These are phyloP conservation scores for Aspergillus sp. DNA, from an alignment of 2,329 filamentous ascomycete genomes.

Conservation along the genomic window DNA sequence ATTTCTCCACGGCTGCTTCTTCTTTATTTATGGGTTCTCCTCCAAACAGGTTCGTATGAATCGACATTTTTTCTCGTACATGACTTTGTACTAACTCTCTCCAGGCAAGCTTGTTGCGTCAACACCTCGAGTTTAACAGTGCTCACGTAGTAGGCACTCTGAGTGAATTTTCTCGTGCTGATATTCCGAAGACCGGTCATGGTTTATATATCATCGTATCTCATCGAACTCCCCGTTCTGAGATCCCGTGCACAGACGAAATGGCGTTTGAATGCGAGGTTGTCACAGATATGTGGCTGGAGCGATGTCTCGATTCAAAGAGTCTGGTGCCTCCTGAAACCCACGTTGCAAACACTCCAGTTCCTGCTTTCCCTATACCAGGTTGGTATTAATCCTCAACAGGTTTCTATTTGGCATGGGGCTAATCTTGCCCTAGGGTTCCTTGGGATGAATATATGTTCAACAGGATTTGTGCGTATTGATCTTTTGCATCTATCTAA, in stretches of 20 bases:
- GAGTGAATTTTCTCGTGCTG: slow-evolving; percentile 26
- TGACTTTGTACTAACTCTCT: neutral
- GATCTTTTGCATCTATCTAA: slow-evolving; percentile 80
- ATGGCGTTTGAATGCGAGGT: slow-evolving; percentile 38
- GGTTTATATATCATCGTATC: slow-evolving; percentile 34
- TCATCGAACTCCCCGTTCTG: slow-evolving; percentile 25
- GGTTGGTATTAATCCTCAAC: slow-evolving; percentile 25
- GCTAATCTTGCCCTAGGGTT: slow-evolving; percentile 46
- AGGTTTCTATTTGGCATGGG: neutral
- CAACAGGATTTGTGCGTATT: slow-evolving; percentile 73
- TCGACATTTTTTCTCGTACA: neutral
- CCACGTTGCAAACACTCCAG: slow-evolving; percentile 69
- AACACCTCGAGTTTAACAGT: slow-evolving; percentile 35
- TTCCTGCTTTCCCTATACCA: slow-evolving; percentile 59
- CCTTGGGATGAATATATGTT: slow-evolving; percentile 61
- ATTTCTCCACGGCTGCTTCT: slow-evolving; percentile 48
- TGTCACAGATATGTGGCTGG: slow-evolving; percentile 89
- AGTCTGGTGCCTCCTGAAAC: slow-evolving; percentile 58
- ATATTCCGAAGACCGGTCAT: slow-evolving; percentile 26
- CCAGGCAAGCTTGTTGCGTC: slow-evolving; percentile 30
- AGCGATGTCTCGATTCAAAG: slow-evolving; percentile 75
- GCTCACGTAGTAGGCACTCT: slow-evolving; percentile 30
- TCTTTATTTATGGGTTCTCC: slow-evolving; percentile 55
- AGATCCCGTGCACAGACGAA: slow-evolving; percentile 32
- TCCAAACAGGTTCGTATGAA: slow-evolving; percentile 42